A percentile compares a stretch with the other conserved stretches of the same genome.
These are phyloP conservation scores for Botryotinia calthae DNA, from an alignment of 2,329 filamentous ascomycete species.

Conservation along the genomic window DNA sequence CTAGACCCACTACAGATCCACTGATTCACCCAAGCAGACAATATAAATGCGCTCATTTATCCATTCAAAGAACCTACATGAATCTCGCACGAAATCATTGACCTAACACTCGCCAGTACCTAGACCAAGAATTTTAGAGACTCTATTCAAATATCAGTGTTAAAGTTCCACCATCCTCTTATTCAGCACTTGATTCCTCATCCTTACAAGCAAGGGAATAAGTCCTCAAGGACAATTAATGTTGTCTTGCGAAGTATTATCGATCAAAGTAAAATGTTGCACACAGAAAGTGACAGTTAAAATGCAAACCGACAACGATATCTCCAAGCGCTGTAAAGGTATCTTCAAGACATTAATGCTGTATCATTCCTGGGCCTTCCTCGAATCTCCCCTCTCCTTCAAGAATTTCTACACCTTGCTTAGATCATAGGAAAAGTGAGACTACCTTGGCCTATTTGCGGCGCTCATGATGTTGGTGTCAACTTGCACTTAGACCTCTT, in stretches of 20 bases:
- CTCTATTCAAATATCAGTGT: not conserved
- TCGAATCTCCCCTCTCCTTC: not conserved
- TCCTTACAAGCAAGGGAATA: too few species aligned
- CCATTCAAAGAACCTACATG: fast-evolving
- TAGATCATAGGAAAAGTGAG: not conserved
- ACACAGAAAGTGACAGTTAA: not conserved
- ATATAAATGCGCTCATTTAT: not conserved
- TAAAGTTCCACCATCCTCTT: not conserved
- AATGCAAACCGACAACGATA: not conserved
- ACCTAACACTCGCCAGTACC: not conserved
- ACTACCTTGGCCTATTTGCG: not conserved
- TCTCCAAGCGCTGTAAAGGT: not conserved
- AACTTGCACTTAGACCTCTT: not conserved
- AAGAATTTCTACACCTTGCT: not conserved
- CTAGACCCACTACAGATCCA: not conserved
- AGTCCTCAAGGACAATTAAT: not conserved
- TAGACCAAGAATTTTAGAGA: not conserved
- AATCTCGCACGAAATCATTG: fast-evolving
- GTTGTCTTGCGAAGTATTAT: not conserved
- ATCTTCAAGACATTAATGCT: not conserved
- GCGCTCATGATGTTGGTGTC: not conserved
- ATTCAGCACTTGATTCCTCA: not conserved
- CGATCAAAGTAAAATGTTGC: not conserved
- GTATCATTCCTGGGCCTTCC: not conserved
- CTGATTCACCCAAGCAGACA: not conserved